Evolutionary conservation across 345 rosid species (phyloP), one percentile per base, ranked within the genome.

Genomic region (Lumnitzera littorea): DNA sequence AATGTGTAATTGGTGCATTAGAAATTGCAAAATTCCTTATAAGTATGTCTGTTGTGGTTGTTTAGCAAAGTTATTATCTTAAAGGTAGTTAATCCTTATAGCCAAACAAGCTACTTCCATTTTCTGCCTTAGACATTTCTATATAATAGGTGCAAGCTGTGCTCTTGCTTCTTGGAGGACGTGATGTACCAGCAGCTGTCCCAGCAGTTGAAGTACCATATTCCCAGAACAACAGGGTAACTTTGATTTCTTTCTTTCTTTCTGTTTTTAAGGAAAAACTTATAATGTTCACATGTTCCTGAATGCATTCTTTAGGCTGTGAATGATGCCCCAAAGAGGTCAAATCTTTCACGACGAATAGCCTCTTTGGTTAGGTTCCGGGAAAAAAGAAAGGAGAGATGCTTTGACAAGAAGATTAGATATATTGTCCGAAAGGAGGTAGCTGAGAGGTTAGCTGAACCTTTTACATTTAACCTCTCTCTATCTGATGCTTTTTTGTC

Each of bases 391-490:
- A 86, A 86, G 78, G 92, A 83, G 77, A 76, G 92, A 74, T 83
- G 89, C 70, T 86, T 86, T 70, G 92, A 83, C 71, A 86, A 86
- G 80, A 86, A 83, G 75, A 83, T 86, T 72, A 72, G 92, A 63
- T 86, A 86, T 65, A 77, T 82, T 0, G 82, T 86, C 57, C 78
- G 92, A 43, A 83, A 81, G 72, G 89, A 86, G 77, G 92, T 86
- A 60, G 92, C 92, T 23, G 86, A 82, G 63, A 82, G 91, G 91
- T 85, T 70, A 61, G 62, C 15, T 24, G 41, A 60, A 23, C 50
- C 43, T 53, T 47, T 27, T 7, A 15, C 57, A 49, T 58, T 24
- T 15, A 9, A n/a, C 17, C 13, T 62, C 29, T 48, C 13, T 51
- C 46, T 54, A 46, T 10, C 46, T 29, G 54, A 20, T 4, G 11